Evolutionary conservation across 257 asterid genomes (phyloP).

Genomic region (Jaltomata sinuosa): DNA sequence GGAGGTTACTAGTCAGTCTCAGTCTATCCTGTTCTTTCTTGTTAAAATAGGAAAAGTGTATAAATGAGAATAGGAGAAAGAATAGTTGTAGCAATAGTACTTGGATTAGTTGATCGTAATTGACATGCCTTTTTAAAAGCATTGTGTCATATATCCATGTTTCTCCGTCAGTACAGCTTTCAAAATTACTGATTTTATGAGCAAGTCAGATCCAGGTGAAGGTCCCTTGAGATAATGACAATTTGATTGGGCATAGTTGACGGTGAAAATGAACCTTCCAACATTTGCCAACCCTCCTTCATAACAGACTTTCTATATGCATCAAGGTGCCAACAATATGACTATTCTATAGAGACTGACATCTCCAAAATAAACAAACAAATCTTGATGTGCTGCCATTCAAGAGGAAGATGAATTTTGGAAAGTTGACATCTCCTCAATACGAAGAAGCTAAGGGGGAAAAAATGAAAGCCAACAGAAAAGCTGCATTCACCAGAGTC

Average conservation of each 20-base stretch:
- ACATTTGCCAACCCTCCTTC: constrained; percentile 47
- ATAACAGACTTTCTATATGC: constrained; percentile 46
- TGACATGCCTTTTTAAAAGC: too few species aligned
- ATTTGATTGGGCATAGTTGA: constrained; percentile 48
- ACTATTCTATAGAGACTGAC: too few species aligned
- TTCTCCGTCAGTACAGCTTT: constrained; percentile 1
- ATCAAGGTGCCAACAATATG: neutral
- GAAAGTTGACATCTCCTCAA: neutral
- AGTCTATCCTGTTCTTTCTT: neutral
- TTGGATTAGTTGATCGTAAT: too few species aligned
- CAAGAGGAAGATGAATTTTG: neutral
- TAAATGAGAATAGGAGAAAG: too few species aligned
- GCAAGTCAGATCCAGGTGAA: constrained; percentile 66
- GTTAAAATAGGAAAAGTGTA: too few species aligned
- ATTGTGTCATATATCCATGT: too few species aligned
- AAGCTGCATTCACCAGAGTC: too few species aligned
- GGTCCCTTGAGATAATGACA: constrained; percentile 78
- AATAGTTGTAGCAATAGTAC: too few species aligned
- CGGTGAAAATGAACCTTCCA: constrained; percentile 69
- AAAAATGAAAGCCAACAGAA: too few species aligned
- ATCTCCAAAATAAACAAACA: too few species aligned
- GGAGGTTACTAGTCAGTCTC: neutral
- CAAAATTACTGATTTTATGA: constrained; percentile 49
- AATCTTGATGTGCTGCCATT: neutral
- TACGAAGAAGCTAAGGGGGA: neutral